Base-by-base conservation (phyloP, 2,329 filamentous ascomycete species). In the Botrytis fabae region DNA sequence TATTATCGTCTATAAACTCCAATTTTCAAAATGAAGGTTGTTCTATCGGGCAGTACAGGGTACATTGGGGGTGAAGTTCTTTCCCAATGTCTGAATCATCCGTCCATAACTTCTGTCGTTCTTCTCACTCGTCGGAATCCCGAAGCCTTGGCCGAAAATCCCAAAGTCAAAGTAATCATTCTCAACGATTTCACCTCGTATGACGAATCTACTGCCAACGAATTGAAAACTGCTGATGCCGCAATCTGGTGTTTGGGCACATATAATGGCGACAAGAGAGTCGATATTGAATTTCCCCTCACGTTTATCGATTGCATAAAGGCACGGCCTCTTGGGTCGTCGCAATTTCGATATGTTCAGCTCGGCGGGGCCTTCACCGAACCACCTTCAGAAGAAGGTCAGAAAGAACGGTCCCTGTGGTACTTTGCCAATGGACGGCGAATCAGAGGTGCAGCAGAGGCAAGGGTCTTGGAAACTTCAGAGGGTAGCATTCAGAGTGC, bases 21-120 rank as follows among this genome's bases (percentile, higher is more conserved):
- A 25, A 25, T 20, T 9, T 22, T 40, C 16, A 22, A 12, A 14
- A 70, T 44, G n/a, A 70, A 70, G 40, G 57, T 70, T 6, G 28
- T 70, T 61, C 28, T 62, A 14, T 28, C 68, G 12, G 68, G 54
- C 35, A 46, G 35, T 46, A 62, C 54, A 35, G 54, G 54, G 1
- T 70, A 59, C n/a, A 70, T 70, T 25, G 54, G 54, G 22, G 12
- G 16, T 44, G 68, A 57, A 57, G n/a, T 70, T 46, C 51, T 70
- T n/a, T 44, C 32, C 28, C 32, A 40, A 70, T 60, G 54, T 9
- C 54, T 70, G 14, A 32, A 44, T 28, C 48, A 60, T 42, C 68
- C 57, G 32, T 59, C 32, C 46, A 70, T 70, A 32, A 70, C 51
- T 10, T 35, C 46, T 46, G 14, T 44, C 40, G 22, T 70, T 18